Conservation (phyloP, 805 yeast species). For the Wickerhamomyces alni region DNA sequence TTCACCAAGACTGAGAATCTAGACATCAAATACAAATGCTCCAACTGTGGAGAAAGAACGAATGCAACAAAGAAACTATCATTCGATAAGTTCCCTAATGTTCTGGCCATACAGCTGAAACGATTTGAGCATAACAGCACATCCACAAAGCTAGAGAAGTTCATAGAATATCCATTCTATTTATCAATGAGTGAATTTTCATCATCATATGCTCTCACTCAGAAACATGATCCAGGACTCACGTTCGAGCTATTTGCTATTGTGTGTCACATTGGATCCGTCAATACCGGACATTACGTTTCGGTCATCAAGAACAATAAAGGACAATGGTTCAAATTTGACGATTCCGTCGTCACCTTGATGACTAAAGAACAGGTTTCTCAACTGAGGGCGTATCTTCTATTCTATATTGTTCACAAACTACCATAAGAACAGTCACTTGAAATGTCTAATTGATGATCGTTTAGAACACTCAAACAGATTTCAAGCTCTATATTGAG, state of each 20-base stretch:
- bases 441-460: too few species aligned
- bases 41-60: slow-evolving; percentile 53
- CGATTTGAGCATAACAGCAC: slow-evolving; percentile 39
- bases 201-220: slow-evolving; percentile 12
- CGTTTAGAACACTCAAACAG: too few species aligned
- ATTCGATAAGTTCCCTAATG: slow-evolving; percentile 66
- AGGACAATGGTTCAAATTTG: slow-evolving; percentile 86
- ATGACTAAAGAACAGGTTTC: slow-evolving; percentile 62
- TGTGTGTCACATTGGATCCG: slow-evolving; percentile 86
- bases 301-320: slow-evolving; percentile 67
- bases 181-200: slow-evolving; percentile 65
- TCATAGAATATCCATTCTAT: slow-evolving; percentile 65
- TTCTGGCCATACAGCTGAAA: slow-evolving; percentile 79
- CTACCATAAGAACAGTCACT: background rate
- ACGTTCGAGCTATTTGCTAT: slow-evolving; percentile 81
- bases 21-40: slow-evolving; percentile 70
- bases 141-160: slow-evolving; percentile 64
- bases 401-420: slow-evolving; percentile 51
- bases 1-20: slow-evolving; percentile 76
- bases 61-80: slow-evolving; percentile 69
- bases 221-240: slow-evolving; percentile 28
- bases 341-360: slow-evolving; percentile 76
- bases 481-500: too few species aligned
- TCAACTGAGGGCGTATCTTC: slow-evolving; percentile 69
- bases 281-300: slow-evolving; percentile 93